Percentiles rank a stretch among this genome's conserved stretches.
Evolutionary conservation across 1,284 basidiomycete genomes (phyloP).

Genomic region (Trichosporon inkin): DNA sequence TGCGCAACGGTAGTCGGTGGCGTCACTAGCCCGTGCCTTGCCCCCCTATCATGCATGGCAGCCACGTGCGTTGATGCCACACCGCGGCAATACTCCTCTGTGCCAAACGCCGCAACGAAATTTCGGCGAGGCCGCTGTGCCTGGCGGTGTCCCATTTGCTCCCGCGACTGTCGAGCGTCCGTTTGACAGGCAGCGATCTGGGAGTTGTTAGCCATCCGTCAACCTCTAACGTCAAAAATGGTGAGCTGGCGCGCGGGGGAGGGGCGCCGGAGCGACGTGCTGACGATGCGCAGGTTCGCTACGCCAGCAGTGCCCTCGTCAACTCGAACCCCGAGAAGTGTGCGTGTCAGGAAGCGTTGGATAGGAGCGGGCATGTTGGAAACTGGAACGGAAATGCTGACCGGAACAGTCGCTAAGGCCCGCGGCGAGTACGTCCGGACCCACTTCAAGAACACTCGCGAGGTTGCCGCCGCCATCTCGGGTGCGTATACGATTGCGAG

Average conservation of each 20-base stretch:
- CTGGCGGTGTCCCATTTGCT: too few species aligned
- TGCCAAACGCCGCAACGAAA: too few species aligned
- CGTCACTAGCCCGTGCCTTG: too few species aligned
- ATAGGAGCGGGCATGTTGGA: constrained; percentile 5
- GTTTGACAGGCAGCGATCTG: not conserved
- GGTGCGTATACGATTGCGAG: constrained; percentile 55
- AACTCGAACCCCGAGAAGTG: constrained; percentile 91
- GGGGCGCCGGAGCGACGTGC: constrained; percentile 5
- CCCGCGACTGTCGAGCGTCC: too few species aligned
- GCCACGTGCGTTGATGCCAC: too few species aligned
- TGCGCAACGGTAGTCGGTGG: too few species aligned
- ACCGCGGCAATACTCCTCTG: too few species aligned
- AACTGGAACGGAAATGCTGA: constrained; percentile 9
- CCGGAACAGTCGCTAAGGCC: constrained; percentile 69
- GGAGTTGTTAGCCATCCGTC: constrained; percentile 8
- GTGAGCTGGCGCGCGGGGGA: constrained; percentile 4
- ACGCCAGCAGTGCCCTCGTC: constrained; percentile 72
- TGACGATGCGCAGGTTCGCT: constrained; percentile 63
- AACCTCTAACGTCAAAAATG: constrained; percentile 8
- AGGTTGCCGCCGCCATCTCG: constrained; percentile 80
- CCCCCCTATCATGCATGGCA: too few species aligned
- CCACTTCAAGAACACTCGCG: constrained; percentile 99
- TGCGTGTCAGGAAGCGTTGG: constrained; percentile 51
- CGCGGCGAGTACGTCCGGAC: constrained; percentile 97
- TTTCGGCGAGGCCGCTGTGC: too few species aligned